Percentiles rank a stretch among this genome's conserved stretches.
Evolutionary conservation across 495 filamentous ascomycete species (phyloP).

Genomic region (Hypomontagnella monticulosa): DNA sequence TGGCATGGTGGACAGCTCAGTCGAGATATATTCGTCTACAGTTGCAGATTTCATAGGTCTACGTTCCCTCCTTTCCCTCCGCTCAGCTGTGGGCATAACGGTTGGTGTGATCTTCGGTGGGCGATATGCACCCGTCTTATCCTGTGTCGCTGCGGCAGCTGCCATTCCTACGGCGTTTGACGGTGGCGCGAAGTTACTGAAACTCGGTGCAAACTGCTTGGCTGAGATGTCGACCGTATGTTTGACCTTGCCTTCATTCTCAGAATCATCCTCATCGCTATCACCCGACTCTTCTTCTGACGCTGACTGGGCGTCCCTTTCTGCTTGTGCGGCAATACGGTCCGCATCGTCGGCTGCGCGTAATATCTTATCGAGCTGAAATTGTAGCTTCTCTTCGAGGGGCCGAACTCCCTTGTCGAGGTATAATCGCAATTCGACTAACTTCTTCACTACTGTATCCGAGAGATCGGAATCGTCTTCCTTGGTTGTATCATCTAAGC

Average conservation of each 20-base stretch:
- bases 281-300: conserved; percentile 55
- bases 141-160: conserved; percentile 42
- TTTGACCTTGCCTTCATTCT: conserved; percentile 50
- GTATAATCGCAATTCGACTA: conserved; percentile 86
- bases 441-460: conserved; percentile 75
- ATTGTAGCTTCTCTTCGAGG: conserved; percentile 84
- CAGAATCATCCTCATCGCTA: conserved; percentile 48
- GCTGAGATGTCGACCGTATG: conserved; percentile 58
- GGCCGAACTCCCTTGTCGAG: conserved; percentile 90
- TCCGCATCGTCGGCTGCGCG: conserved; percentile 83
- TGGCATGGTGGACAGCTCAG: conserved; percentile 81
- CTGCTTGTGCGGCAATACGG: conserved; percentile 45
- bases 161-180: conserved; percentile 49
- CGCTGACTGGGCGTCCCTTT: conserved; percentile 43
- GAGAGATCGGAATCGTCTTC: conserved; percentile 20
- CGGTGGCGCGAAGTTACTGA: conserved; percentile 61
- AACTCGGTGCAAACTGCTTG: conserved; percentile 70
- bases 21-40: conserved; percentile 84
- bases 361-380: conserved; percentile 90
- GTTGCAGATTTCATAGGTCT: conserved; percentile 72
- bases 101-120: conserved; percentile 87
- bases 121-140: conserved; percentile 73
- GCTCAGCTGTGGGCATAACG: conserved; percentile 69
- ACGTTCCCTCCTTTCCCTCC: conserved; percentile 64
- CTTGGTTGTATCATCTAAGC: conserved; percentile 35